Evolutionary conservation across 2,329 filamentous ascomycete species (phyloP), one percentile per base, ranked within the genome.

Genomic region (Aspergillus persii): DNA sequence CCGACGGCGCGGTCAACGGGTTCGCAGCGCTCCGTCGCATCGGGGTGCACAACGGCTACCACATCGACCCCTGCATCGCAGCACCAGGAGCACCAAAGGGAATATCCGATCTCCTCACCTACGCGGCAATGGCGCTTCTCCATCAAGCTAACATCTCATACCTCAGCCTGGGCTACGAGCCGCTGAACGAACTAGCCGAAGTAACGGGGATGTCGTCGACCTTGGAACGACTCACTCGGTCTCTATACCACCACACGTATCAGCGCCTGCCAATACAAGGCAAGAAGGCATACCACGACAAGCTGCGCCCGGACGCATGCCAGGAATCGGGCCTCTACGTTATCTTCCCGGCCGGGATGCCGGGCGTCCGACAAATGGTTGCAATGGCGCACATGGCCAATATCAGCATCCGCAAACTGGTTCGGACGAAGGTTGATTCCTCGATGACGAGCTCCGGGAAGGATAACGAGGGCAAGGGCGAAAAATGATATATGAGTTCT

Each of bases 1-100:
- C 68, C 1, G 63, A 69, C 23, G 72, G 71, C 0, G 51, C 23
- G 0, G 65, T 71, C 8, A 75, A 74, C 51, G 76, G 76, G 0
- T 77, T 79, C 48, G 76, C 76, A 0, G 77, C 73, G 1, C 65
- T 79, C 2, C 71, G 77, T 8, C 71, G 67, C 18, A 65, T 79
- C 9, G 74, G 75, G 27, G 68, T 69, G 4, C 69, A 71, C 15
- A 61, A 67, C 3, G 77, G 76, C 12, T 79, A 77, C 57, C 77
- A 79, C 55, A 58, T 79, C n/a, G 77, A 79, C 50, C 77, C 76
- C 0, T 77, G 69, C 56, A 71, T 77, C 18, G 73, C 74, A 0
- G 63, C 66, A 3, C 74, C 74, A 0, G 67, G 65, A 0, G 71
- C 74, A 3, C 70, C 73, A 0, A 74, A 69, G 56, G 76, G 76